Conservation (phyloP, 2,329 filamentous ascomycete genomes). For the Paecilomyces niveus region DNA sequence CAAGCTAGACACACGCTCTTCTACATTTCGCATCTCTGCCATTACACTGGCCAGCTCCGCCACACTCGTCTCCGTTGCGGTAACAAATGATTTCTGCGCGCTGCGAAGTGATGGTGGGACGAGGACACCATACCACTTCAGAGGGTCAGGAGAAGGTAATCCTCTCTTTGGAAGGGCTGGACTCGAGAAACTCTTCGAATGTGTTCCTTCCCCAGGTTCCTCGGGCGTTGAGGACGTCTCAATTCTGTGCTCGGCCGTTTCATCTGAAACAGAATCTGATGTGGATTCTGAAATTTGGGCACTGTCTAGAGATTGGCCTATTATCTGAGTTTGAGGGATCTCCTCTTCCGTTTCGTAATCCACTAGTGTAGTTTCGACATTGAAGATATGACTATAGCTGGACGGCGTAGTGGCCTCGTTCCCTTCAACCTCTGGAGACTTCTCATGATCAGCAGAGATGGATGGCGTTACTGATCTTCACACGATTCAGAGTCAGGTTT, state of each 20-base stretch:
- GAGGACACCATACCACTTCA: slow-evolving; percentile 45
- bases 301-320: not conserved
- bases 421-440: not conserved
- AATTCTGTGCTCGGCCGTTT: not conserved
- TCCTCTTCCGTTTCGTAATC: slow-evolving; percentile 6
- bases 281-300: not conserved
- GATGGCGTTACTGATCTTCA: not conserved
- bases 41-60: slow-evolving; percentile 30
- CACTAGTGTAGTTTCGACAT: not conserved
- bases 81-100: slow-evolving; percentile 37
- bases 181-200: slow-evolving; percentile 2
- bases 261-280: not conserved
- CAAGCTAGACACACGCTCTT: slow-evolving; percentile 29
- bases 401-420: not conserved
- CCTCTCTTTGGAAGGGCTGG: slow-evolving; percentile 17
- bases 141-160: slow-evolving; percentile 31
- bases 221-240: not conserved
- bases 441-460: not conserved
- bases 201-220: slow-evolving; percentile 3
- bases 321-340: not conserved
- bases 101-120: slow-evolving; percentile 37
- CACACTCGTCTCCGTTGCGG: slow-evolving; percentile 28
- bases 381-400: not conserved
- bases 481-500: not conserved
- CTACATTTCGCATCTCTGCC: slow-evolving; percentile 34